Base-by-base conservation (phyloP, 2,329 filamentous ascomycete genomes). In the Pseudocercospora cruenta region DNA sequence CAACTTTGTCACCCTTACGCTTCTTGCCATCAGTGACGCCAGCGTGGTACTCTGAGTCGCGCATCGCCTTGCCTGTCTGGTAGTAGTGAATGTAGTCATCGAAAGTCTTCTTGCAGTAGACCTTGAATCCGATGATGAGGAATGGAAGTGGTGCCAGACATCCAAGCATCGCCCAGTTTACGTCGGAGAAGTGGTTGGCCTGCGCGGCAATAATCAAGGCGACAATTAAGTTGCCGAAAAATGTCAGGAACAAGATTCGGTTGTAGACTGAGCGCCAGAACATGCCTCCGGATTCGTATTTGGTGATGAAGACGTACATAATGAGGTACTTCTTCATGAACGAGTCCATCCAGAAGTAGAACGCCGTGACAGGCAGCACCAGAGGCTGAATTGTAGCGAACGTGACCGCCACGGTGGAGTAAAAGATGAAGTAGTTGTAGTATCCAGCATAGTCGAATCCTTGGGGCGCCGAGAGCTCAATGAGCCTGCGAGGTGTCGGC, bases 351-450 rank as follows among this genome's bases (percentile, higher is more conserved):
- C 83, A 82, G 78, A 98, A 98, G 83, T 97, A 99, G 31, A 97
- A 80, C 1, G 94, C 93, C 0, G 92, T 93, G 45, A 96, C 91
- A 0, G 92, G 89, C 7, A 99, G 84, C 1, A 95, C 91, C 24
- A 98, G 84, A 0, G 95, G 95, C 78, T 98, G 95, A 60, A 98
- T 84, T 1, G 89, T 88, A 1, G 90, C 89, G 75, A 95, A 97
- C 73, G 90, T 93, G 16, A 99, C 83, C 0, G 93, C 91, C 33
- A 98, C 91, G 0, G 94, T 97, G 24, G 91, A 85, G 81, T 98
- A 99, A 81, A 92, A 99, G 31, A 98, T 84, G 79, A 97, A 97
- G 78, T 96, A 98, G 79, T 97, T 98, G 85, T 97, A 99, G 81
- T 98, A 98, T 72, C 88, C 93, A 65, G 95, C 93, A 75, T 97